Evolutionary conservation across 768 basidiomycete genomes (phyloP).

Genomic region (Inosperma sp.): DNA sequence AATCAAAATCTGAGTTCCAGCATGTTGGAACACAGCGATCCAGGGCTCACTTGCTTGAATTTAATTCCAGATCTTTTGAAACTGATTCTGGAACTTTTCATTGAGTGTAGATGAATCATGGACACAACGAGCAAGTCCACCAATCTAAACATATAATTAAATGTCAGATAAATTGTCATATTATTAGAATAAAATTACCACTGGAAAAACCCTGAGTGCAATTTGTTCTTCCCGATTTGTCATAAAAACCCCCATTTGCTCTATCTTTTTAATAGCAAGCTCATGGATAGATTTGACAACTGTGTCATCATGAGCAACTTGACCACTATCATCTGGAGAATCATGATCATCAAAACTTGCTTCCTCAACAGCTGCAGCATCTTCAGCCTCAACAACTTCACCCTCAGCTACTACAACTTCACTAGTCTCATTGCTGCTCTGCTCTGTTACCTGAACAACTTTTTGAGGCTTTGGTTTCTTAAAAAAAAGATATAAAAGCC

Average conservation of each 20-base stretch:
- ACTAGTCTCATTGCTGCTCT: not conserved
- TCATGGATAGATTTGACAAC: conserved; percentile 10
- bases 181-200: not conserved
- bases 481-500: too few relatives aligned
- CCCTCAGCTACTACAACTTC: conserved; percentile 10
- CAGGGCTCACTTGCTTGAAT: conserved; percentile 16
- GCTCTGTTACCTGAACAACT: not conserved
- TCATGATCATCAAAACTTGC: conserved; percentile 10
- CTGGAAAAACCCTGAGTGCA: conserved; percentile 14
- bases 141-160: conserved; percentile 3
- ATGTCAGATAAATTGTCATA: not conserved
- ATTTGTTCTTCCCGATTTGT: conserved; percentile 5
- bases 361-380: conserved; percentile 14
- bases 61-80: conserved; percentile 12
- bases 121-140: conserved; percentile 8
- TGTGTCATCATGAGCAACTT: conserved; percentile 13
- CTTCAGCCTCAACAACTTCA: conserved; percentile 10
- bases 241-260: conserved; percentile 1
- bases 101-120: conserved; percentile 23
- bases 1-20: conserved; percentile 30
- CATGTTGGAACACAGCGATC: conserved; percentile 25
- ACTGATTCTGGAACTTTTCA: conserved; percentile 24
- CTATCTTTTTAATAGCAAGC: conserved; percentile 12
- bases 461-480: conserved; percentile 18
- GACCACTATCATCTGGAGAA: conserved; percentile 12